Conservation (phyloP, 305 asterid species). For the Fraxinus platypoda region DNA sequence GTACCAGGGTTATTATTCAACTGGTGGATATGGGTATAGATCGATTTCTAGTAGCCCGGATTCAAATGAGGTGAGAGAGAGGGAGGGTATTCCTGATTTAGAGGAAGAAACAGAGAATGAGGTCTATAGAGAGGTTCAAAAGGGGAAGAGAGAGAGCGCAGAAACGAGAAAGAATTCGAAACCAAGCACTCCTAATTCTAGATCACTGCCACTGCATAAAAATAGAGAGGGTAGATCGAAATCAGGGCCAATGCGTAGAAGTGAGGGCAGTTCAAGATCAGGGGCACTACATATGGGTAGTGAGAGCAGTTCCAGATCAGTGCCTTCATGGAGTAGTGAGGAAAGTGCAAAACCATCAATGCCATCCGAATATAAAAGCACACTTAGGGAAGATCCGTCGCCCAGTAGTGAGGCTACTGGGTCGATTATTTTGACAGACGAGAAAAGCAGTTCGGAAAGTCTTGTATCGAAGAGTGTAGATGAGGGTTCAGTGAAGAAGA, state of each 20-base stretch:
- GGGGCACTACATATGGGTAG: slow-evolving; percentile 2
- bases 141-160: slow-evolving; percentile 35
- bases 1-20: slow-evolving; percentile 39
- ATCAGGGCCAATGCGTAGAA: slow-evolving; percentile 32
- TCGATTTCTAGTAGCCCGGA: slow-evolving; percentile 78
- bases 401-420: slow-evolving; percentile 34
- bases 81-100: slow-evolving; percentile 97
- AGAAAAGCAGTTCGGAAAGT: slow-evolving; percentile 55
- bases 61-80: slow-evolving; percentile 84
- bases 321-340: slow-evolving; percentile 53
- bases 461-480: slow-evolving; percentile 55
- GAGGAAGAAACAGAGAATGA: slow-evolving; percentile 93
- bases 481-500: slow-evolving; percentile 61
- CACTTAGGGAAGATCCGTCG: slow-evolving; percentile 27
- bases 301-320: slow-evolving; percentile 12
- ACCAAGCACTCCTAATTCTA: slow-evolving; percentile 37
- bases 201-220: slow-evolving; percentile 30
- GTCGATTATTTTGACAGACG: slow-evolving; percentile 54
- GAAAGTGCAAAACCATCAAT: slow-evolving; percentile 40
- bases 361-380: slow-evolving; percentile 35
- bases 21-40: slow-evolving; percentile 40
- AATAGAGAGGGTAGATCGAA: slow-evolving; percentile 32
- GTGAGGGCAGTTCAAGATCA: slow-evolving; percentile 39
- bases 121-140: slow-evolving; percentile 39
- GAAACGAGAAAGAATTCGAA: slow-evolving; percentile 36